These are phyloP conservation scores for Castanea sativa DNA, from an alignment of 306 rosid species.

Conservation along the genomic window DNA sequence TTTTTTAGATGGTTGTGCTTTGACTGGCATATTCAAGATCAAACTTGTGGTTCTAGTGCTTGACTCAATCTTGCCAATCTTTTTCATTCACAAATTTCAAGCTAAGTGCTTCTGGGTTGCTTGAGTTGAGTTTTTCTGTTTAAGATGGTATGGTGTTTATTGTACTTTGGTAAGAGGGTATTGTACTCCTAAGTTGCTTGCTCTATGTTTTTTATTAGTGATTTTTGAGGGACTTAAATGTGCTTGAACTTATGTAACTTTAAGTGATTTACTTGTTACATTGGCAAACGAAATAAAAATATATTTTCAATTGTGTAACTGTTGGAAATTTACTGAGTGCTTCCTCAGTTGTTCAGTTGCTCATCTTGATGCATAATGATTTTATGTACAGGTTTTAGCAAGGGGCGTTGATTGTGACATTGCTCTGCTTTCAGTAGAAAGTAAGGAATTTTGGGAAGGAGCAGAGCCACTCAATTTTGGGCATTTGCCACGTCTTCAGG, in stretches of 20 bases:
- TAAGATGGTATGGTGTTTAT: constrained; percentile 1
- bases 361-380: constrained; percentile 20
- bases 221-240: neutral
- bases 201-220: neutral
- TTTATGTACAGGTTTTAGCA: constrained; percentile 79
- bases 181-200: neutral
- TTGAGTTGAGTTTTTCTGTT: neutral
- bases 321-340: neutral
- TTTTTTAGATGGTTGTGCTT: neutral
- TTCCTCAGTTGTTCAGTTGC: neutral
- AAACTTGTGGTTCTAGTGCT: neutral
- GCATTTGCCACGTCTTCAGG: constrained; percentile 95
- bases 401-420: constrained; percentile 92
- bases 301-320: neutral
- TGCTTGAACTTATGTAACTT: neutral
- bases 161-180: constrained; percentile 1
- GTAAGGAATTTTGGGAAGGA: constrained; percentile 84
- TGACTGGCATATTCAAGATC: neutral
- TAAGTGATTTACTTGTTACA: neutral
- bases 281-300: neutral
- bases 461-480: constrained; percentile 84
- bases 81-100: neutral
- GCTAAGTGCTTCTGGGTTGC: neutral
- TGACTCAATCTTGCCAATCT: neutral
- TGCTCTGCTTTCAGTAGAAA: constrained; percentile 97